phyloP scores from a whole-genome alignment of 106 monocot genomes.

The Acorus calamus region DNA sequence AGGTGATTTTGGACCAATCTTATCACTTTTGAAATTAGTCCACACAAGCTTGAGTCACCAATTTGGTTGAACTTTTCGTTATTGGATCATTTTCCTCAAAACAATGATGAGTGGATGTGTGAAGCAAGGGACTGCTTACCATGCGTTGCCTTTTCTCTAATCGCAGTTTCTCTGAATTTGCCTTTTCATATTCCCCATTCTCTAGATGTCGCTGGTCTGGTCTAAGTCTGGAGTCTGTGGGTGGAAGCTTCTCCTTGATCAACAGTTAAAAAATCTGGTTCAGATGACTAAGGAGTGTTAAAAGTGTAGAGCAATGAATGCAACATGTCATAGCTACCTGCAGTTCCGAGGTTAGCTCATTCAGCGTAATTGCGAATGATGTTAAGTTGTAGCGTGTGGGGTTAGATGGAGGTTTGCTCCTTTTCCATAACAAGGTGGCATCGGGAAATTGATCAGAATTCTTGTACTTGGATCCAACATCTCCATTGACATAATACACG shows the following conservation, averaged over 20 bases:
- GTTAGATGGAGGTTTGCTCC: conserved; percentile 27
- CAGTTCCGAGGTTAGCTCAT: conserved; percentile 40
- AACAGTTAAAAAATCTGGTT: conserved; percentile 23
- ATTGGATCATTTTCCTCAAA: no score
- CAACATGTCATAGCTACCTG: conserved; percentile 21
- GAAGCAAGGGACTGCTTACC: conserved; percentile 26
- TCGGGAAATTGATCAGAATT: conserved; percentile 1
- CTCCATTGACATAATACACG: conserved; percentile 36
- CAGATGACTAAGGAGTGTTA: conserved; percentile 10
- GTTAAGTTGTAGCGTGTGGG: conserved; percentile 60
- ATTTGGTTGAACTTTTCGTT: no score
- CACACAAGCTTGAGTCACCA: no score
- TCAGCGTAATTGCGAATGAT: conserved; percentile 54
- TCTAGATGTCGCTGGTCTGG: conserved; percentile 73
- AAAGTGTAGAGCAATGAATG: conserved; percentile 5
- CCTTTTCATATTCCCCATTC: conserved; percentile 75
- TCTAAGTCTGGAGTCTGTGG: conserved; percentile 74
- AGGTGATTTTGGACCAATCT: no score
- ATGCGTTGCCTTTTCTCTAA: conserved; percentile 75
- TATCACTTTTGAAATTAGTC: no score
- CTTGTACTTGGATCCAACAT: conserved; percentile 23
- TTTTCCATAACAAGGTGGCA: conserved; percentile 41
- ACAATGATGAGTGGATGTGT: no score
- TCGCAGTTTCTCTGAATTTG: conserved; percentile 50
- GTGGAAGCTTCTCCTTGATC: conserved; percentile 66